phyloP scores from a whole-genome alignment of 2,329 filamentous ascomycete genomes.

The Basipetospora sp. region DNA sequence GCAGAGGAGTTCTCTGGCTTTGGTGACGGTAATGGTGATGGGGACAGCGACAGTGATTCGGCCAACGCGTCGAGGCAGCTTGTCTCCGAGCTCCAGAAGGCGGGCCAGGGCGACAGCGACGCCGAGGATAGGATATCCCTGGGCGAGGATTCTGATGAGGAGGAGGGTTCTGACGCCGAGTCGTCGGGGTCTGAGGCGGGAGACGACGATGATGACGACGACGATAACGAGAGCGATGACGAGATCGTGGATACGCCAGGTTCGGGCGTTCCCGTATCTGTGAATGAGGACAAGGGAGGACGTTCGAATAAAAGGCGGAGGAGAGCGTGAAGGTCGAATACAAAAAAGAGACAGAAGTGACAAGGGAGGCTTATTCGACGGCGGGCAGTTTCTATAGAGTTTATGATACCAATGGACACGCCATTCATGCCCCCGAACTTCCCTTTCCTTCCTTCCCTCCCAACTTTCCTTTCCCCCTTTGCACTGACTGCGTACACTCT shows the following conservation, averaged over 20 bases:
- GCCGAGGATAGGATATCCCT: slow-evolving; percentile 34
- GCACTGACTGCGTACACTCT: no score
- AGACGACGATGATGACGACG: no score
- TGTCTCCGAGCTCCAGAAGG: slow-evolving; percentile 15
- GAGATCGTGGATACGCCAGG: no score
- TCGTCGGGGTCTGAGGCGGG: no score
- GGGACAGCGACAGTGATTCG: slow-evolving; percentile 19
- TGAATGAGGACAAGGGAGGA: background rate
- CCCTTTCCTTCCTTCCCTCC: no score
- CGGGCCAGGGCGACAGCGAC: slow-evolving; percentile 23
- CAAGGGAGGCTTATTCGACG: no score
- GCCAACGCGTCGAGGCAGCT: slow-evolving; percentile 12
- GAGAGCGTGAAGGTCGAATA: background rate
- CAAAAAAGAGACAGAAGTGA: no score
- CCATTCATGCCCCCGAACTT: no score
- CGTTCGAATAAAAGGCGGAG: slow-evolving; percentile 3
- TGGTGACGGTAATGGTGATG: slow-evolving; percentile 24
- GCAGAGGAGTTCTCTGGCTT: slow-evolving; percentile 37
- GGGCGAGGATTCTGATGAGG: slow-evolving; percentile 17
- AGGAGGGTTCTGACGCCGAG: slow-evolving; percentile 9
- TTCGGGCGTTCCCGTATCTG: background rate
- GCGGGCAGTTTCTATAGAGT: no score
- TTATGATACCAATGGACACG: no score
- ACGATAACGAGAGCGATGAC: no score
- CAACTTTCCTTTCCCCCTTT: no score